Percentiles rank a stretch among this genome's conserved stretches.
Conservation (phyloP, 1,284 basidiomycete species). For the Microbotryum intermedium region DNA sequence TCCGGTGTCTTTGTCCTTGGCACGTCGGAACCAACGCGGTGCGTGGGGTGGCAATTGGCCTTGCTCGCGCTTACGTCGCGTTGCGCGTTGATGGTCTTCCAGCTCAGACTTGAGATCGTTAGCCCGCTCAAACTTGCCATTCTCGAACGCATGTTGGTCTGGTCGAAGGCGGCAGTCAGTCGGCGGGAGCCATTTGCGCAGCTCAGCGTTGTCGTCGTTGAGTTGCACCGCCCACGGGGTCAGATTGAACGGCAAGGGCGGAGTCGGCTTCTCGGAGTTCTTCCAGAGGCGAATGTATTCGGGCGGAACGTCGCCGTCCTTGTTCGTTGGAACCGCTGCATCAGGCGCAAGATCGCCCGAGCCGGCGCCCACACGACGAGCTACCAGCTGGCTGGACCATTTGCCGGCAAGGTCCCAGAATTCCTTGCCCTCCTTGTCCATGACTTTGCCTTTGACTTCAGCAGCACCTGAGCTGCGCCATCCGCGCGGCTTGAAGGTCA, state of each 20-base stretch:
- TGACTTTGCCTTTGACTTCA: conserved; percentile 82
- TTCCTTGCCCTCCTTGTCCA: conserved; percentile 56
- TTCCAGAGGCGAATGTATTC: conserved; percentile 83
- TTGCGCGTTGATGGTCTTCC: conserved; percentile 79
- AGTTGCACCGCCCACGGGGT: conserved; percentile 90
- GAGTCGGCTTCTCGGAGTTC: conserved; percentile 67
- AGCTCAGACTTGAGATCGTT: conserved; percentile 78
- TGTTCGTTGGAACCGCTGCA: conserved; percentile 35
- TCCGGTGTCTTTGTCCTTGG: conserved; percentile 72
- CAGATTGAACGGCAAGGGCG: conserved; percentile 72
- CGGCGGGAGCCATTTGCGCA: conserved; percentile 68
- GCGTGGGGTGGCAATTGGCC: conserved; percentile 63
- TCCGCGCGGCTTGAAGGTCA: conserved; percentile 92
- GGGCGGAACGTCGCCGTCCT: conserved; percentile 18
- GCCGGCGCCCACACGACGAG: conserved; percentile 60
- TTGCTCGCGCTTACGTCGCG: conserved; percentile 65
- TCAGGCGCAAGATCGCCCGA: conserved; percentile 67
- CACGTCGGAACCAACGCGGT: conserved; percentile 52
- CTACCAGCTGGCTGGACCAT: conserved; percentile 92
- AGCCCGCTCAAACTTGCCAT: conserved; percentile 54
- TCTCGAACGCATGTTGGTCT: conserved; percentile 65
- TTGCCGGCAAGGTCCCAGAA: conserved; percentile 88
- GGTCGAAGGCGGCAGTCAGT: conserved; percentile 91
- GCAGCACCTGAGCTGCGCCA: conserved; percentile 88
- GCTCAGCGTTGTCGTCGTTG: conserved; percentile 64